Conservation (phyloP, 2,329 filamentous ascomycete genomes). For the Calonectria pseudoturangicola region DNA sequence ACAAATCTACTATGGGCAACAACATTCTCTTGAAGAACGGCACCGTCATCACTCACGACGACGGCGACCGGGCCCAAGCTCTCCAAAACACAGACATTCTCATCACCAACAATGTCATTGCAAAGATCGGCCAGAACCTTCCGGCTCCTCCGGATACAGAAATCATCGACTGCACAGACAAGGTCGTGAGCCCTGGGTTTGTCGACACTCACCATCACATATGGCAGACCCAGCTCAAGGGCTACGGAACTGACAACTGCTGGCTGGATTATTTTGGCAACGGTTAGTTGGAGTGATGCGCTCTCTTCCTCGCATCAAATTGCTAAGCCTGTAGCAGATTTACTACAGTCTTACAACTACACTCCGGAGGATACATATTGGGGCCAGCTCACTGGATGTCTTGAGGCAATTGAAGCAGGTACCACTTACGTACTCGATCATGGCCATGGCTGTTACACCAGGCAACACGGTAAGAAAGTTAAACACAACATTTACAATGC, state of each 20-base stretch:
- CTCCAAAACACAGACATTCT: slow-evolving; percentile 11
- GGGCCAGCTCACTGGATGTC: slow-evolving; percentile 1
- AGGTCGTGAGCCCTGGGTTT: slow-evolving; percentile 13
- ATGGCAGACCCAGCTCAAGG: slow-evolving; percentile 21
- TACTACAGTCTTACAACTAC: slow-evolving; percentile 4
- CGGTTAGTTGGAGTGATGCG: not conserved
- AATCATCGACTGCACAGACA: slow-evolving; percentile 1
- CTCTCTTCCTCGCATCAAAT: not conserved
- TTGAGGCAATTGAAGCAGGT: slow-evolving; percentile 4
- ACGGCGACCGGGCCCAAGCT: not conserved
- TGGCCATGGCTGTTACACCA: not conserved
- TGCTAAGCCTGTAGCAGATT: not conserved
- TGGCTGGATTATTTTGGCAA: not conserved
- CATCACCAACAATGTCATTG: slow-evolving; percentile 9
- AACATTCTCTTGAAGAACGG: not conserved
- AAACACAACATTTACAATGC: not conserved
- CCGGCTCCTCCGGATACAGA: not conserved
- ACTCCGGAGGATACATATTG: slow-evolving; percentile 7
- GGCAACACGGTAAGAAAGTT: not conserved
- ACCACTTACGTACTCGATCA: slow-evolving; percentile 13
- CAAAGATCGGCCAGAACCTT: not conserved
- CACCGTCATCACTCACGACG: slow-evolving; percentile 7
- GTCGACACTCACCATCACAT: slow-evolving; percentile 10
- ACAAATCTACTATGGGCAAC: not conserved
- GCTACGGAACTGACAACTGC: slow-evolving; percentile 4